Conservation (phyloP, 306 rosid genomes). For the Cucumis hystrix region DNA sequence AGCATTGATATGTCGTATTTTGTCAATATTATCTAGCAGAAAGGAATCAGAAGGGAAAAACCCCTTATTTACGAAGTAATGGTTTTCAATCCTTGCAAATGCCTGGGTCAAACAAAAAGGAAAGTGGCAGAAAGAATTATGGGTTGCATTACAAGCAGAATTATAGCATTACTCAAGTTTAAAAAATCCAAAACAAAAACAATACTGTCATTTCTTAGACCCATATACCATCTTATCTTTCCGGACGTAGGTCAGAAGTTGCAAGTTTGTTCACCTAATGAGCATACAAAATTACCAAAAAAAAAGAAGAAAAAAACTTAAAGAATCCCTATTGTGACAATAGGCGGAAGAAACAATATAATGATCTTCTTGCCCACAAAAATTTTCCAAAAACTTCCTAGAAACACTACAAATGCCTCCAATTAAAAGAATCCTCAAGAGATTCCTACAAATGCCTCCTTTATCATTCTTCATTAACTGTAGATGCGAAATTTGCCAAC, state of each 20-base stretch:
- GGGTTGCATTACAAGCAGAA: not conserved
- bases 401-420: too few relatives aligned
- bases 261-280: too few relatives aligned
- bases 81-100: conserved; percentile 94
- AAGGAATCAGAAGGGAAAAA: conserved; percentile 74
- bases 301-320: too few relatives aligned
- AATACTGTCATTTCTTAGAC: not conserved
- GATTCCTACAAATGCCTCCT: too few relatives aligned
- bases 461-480: too few relatives aligned
- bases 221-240: not conserved
- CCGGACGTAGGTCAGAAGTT: not conserved
- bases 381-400: too few relatives aligned
- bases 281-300: too few relatives aligned
- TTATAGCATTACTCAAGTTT: not conserved
- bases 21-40: conserved; percentile 69
- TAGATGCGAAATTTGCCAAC: not conserved
- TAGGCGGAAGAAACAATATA: too few relatives aligned
- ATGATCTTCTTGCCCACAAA: too few relatives aligned
- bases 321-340: too few relatives aligned
- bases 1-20: conserved; percentile 69
- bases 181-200: not conserved
- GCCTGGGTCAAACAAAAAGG: conserved; percentile 41
- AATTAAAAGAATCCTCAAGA: too few relatives aligned
- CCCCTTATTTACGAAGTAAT: conserved; percentile 72
- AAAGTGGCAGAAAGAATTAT: not conserved